Percentiles rank a stretch among this genome's conserved stretches.
Conservation (phyloP, 768 basidiomycete genomes). For the Solioccasus polychromus region DNA sequence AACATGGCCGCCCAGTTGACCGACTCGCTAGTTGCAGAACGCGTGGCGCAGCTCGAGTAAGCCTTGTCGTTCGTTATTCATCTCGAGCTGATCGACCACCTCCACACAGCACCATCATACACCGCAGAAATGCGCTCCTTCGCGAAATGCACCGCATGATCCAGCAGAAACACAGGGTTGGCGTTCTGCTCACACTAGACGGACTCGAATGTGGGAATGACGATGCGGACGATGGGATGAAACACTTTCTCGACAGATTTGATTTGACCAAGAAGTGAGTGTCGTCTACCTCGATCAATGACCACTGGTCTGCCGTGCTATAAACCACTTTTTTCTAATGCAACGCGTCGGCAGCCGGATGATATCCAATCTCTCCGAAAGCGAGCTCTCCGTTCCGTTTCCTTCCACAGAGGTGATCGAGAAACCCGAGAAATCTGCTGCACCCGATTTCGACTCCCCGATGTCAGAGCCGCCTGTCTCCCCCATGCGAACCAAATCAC, state of each 20-base stretch:
- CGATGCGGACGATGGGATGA: slow-evolving; percentile 40
- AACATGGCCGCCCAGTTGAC: slow-evolving; percentile 25
- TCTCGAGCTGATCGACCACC: not conserved
- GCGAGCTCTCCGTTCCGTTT: slow-evolving; percentile 27
- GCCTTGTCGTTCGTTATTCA: slow-evolving; percentile 2
- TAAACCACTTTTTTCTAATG: slow-evolving; percentile 7
- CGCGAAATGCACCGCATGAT: slow-evolving; percentile 70
- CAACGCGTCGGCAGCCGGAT: slow-evolving; percentile 33
- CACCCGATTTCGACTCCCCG: slow-evolving; percentile 28
- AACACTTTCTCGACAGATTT: slow-evolving; percentile 53
- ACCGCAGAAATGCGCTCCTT: slow-evolving; percentile 68
- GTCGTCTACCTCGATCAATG: not conserved
- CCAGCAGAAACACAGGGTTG: slow-evolving; percentile 47
- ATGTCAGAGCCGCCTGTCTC: slow-evolving; percentile 34
- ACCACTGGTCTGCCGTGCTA: slow-evolving; percentile 2
- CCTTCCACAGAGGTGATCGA: slow-evolving; percentile 9
- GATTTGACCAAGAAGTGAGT: slow-evolving; percentile 53
- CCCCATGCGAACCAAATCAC: slow-evolving; percentile 22
- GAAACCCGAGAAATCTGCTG: slow-evolving; percentile 8
- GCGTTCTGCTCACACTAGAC: slow-evolving; percentile 36
- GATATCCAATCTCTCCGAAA: slow-evolving; percentile 36
- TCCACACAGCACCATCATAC: slow-evolving; percentile 56
- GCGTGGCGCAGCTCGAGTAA: slow-evolving; percentile 34
- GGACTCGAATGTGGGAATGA: slow-evolving; percentile 31
- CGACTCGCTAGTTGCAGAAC: slow-evolving; percentile 38